Percentiles rank a stretch among this genome's conserved stretches.
These are phyloP conservation scores for Phytopythium sindhum DNA, from an alignment of 352 stramenopile genomes.

Conservation along the genomic window DNA sequence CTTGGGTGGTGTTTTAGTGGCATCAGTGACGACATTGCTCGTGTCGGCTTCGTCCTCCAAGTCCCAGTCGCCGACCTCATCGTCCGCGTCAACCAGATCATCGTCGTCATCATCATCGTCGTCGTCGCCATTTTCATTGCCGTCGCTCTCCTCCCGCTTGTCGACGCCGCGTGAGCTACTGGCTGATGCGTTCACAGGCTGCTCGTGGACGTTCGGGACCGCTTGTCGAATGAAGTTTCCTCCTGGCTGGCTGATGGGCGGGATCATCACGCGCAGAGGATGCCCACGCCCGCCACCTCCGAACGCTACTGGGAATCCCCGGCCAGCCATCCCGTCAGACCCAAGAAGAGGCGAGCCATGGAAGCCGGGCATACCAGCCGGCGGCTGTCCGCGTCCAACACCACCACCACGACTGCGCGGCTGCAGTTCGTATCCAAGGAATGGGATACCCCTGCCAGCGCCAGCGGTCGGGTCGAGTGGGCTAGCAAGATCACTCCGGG, in stretches of 20 bases:
- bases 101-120: conserved; percentile 32
- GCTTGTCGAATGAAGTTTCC: not conserved
- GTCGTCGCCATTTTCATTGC: conserved; percentile 13
- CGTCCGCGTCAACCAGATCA: conserved; percentile 32
- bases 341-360: not conserved
- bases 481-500: not conserved
- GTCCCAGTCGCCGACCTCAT: conserved; percentile 43
- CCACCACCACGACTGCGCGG: conserved; percentile 2
- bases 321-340: not conserved
- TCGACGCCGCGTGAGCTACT: not conserved
- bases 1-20: not conserved
- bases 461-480: not conserved
- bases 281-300: conserved; percentile 18
- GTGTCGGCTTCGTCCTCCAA: conserved; percentile 12
- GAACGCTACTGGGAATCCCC: conserved; percentile 8
- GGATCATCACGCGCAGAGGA: conserved; percentile 17
- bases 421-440: conserved; percentile 1
- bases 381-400: not conserved
- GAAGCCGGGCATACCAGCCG: not conserved
- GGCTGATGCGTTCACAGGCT: too few species aligned
- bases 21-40: conserved; percentile 3
- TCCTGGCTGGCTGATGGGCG: not conserved
- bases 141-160: conserved; percentile 4
- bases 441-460: not conserved
- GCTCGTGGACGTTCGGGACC: not conserved